A percentile compares a stretch with the other conserved stretches of the same genome.
phyloP scores from a whole-genome alignment of 768 basidiomycete genomes.

The Lactarius psammicola region DNA sequence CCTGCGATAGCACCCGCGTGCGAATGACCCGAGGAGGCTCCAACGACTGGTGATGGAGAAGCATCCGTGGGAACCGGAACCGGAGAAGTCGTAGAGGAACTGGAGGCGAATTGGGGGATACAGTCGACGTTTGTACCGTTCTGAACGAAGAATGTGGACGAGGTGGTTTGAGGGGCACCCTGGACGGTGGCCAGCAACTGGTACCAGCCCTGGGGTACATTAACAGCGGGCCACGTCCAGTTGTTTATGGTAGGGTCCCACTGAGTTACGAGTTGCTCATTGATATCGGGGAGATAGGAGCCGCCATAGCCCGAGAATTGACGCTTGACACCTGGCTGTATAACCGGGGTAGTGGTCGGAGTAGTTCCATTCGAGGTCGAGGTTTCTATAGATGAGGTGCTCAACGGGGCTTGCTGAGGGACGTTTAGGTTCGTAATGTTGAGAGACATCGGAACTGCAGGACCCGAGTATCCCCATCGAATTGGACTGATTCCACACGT shows the following conservation, averaged over 20 bases:
- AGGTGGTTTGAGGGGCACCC: conserved; percentile 25
- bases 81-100: conserved; percentile 32
- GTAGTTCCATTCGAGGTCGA: conserved; percentile 19
- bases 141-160: conserved; percentile 38
- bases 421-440: conserved; percentile 43
- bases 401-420: conserved; percentile 29
- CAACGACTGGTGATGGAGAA: conserved; percentile 8
- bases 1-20: conserved; percentile 51
- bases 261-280: conserved; percentile 33
- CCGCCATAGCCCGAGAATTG: conserved; percentile 17
- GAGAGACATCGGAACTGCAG: conserved; percentile 35
- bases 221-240: conserved; percentile 48
- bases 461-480: conserved; percentile 30
- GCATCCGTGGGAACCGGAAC: conserved; percentile 15
- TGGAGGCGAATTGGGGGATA: conserved; percentile 29
- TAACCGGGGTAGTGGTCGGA: not conserved
- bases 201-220: conserved; percentile 52
- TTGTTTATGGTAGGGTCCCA: conserved; percentile 33
- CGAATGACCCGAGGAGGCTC: conserved; percentile 13
- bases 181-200: conserved; percentile 32
- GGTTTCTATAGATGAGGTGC: conserved; percentile 6
- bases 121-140: conserved; percentile 42
- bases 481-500: conserved; percentile 38
- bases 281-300: conserved; percentile 27
- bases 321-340: not conserved